Percentiles rank a stretch among this genome's conserved stretches.
These are phyloP conservation scores for Hypoxylon sp. DNA, from an alignment of 2,329 filamentous ascomycete species.

Conservation along the genomic window DNA sequence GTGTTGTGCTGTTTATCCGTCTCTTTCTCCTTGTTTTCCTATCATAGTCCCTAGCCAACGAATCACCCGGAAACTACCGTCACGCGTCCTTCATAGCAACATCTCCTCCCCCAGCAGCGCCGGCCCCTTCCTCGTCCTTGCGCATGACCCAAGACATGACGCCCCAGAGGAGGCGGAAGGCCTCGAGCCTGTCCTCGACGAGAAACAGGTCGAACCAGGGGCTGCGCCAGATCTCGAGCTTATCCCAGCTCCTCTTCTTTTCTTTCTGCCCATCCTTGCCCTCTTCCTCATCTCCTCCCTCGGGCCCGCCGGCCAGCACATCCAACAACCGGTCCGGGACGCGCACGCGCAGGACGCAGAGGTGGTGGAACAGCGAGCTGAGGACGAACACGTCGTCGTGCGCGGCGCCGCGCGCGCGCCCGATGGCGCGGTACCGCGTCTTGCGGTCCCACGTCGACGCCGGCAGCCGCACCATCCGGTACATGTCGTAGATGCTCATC, in stretches of 20 bases:
- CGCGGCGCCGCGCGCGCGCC: slow-evolving; percentile 54
- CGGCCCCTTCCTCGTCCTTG: slow-evolving; percentile 42
- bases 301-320: slow-evolving; percentile 58
- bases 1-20: no score
- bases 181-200: slow-evolving; percentile 60
- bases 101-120: slow-evolving; percentile 10
- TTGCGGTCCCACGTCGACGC: slow-evolving; percentile 67
- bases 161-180: slow-evolving; percentile 65
- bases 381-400: slow-evolving; percentile 70
- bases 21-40: no score
- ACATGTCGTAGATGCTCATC: slow-evolving; percentile 67
- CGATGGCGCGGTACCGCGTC: slow-evolving; percentile 64
- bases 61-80: background rate
- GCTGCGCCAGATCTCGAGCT: slow-evolving; percentile 64
- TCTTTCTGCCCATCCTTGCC: slow-evolving; percentile 44
- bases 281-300: slow-evolving; percentile 34
- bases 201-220: slow-evolving; percentile 69
- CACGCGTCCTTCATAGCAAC: slow-evolving; percentile 34
- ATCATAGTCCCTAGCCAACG: background rate
- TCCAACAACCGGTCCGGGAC: slow-evolving; percentile 62
- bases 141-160: slow-evolving; percentile 69
- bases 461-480: slow-evolving; percentile 68
- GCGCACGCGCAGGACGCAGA: slow-evolving; percentile 65
- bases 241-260: slow-evolving; percentile 56
- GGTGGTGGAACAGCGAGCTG: slow-evolving; percentile 68